Evolutionary conservation across 2,329 filamentous ascomycete genomes (phyloP).

Genomic region (Alternaria triticina): DNA sequence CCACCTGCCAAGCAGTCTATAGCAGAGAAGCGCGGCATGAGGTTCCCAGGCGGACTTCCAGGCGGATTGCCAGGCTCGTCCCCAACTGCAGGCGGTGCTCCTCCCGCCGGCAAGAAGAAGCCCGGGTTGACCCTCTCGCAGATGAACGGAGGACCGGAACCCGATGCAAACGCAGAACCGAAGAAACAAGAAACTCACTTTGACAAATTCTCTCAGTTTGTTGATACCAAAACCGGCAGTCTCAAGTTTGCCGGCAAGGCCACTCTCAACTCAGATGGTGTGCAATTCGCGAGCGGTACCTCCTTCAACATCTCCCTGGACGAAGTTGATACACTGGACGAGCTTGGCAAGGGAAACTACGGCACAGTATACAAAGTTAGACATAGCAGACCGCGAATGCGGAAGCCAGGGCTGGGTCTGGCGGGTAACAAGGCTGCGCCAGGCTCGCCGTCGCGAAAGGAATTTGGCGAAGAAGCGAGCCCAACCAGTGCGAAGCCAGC

Average conservation of each 20-base stretch:
- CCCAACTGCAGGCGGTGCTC: conserved; percentile 50
- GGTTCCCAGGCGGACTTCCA: conserved; percentile 66
- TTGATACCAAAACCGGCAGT: conserved; percentile 90
- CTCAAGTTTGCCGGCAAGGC: conserved; percentile 94
- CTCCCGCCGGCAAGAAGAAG: conserved; percentile 48
- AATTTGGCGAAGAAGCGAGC: conserved; percentile 44
- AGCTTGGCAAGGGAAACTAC: conserved; percentile 97
- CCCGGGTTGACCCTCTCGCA: conserved; percentile 53
- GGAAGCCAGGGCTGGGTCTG: conserved; percentile 65
- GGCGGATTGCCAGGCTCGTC: conserved; percentile 56
- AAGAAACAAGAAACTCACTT: conserved; percentile 55
- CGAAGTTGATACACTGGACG: conserved; percentile 90
- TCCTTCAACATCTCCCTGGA: conserved; percentile 94
- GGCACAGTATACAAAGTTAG: conserved; percentile 97
- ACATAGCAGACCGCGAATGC: conserved; percentile 74
- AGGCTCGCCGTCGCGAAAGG: conserved; percentile 43
- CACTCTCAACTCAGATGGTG: conserved; percentile 83
- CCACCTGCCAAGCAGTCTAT: conserved; percentile 65
- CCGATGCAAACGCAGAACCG: conserved; percentile 25
- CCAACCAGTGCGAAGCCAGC: conserved; percentile 42
- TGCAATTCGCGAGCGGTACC: conserved; percentile 88
- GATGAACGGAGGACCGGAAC: conserved; percentile 48
- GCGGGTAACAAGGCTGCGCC: conserved; percentile 61
- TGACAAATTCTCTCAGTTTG: conserved; percentile 77
- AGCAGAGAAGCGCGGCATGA: conserved; percentile 70